phyloP scores from a whole-genome alignment of 2,329 filamentous ascomycete species.

The Neobulgaria alba region DNA sequence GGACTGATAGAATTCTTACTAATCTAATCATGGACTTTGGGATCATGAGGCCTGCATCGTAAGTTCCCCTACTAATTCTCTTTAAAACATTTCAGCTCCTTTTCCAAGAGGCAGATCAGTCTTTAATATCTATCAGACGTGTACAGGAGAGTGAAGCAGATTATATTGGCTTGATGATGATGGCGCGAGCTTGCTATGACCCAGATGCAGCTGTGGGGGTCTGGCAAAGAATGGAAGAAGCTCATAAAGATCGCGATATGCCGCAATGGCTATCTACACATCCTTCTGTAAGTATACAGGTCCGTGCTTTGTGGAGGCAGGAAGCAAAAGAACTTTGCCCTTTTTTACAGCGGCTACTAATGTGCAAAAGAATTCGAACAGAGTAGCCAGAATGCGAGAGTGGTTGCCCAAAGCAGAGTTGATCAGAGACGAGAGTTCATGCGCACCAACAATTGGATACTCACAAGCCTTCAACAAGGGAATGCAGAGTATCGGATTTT shows the following conservation, averaged over 20 bases:
- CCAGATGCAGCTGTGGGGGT: conserved; percentile 58
- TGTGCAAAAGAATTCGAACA: conserved; percentile 46
- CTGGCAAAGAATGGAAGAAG: conserved; percentile 57
- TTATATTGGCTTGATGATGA: conserved; percentile 74
- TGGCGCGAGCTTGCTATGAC: conserved; percentile 71
- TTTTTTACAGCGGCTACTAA: conserved; percentile 11
- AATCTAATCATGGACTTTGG: conserved; percentile 43
- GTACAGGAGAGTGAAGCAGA: conserved; percentile 72
- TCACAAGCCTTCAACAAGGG: not conserved
- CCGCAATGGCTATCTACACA: conserved; percentile 72
- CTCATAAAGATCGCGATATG: conserved; percentile 38
- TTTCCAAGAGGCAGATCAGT: not conserved
- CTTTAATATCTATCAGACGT: conserved; percentile 28
- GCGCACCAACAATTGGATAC: conserved; percentile 22
- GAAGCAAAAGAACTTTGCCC: not conserved
- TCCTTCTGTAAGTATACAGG: conserved; percentile 48
- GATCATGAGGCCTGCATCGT: conserved; percentile 57
- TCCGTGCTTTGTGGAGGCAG: too few species aligned
- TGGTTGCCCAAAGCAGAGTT: conserved; percentile 52
- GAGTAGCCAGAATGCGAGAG: conserved; percentile 52
- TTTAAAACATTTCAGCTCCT: too few species aligned
- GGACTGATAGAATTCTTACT: conserved; percentile 20
- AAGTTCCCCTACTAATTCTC: too few species aligned
- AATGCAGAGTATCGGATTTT: too few species aligned
- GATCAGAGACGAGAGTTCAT: conserved; percentile 46